Conservation (phyloP, 345 rosid genomes). For the Passiflora organensis region DNA sequence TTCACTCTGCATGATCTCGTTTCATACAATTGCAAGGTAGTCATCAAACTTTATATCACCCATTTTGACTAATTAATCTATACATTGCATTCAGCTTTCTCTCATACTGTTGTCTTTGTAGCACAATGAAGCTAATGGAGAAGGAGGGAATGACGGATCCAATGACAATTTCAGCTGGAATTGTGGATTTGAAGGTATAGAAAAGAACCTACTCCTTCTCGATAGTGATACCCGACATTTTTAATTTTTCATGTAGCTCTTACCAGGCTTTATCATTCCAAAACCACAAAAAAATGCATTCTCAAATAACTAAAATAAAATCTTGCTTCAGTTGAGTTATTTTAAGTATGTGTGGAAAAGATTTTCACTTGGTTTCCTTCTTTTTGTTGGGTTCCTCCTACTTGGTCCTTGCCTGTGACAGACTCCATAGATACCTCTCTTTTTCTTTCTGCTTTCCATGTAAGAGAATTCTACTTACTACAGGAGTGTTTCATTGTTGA, state of each 20-base stretch:
- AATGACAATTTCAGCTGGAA: constrained; percentile 94
- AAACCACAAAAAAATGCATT: too few relatives aligned
- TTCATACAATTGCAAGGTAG: constrained; percentile 79
- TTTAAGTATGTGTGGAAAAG: too few relatives aligned
- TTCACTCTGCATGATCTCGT: constrained; percentile 85
- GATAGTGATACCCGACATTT: neutral
- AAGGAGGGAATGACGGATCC: constrained; percentile 91
- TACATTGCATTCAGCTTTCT: neutral
- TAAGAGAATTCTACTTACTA: neutral
- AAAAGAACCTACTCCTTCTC: constrained; percentile 2
- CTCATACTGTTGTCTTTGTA: constrained; percentile 28
- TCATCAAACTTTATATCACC: constrained; percentile 9
- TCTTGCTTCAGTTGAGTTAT: too few relatives aligned
- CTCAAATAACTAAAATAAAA: too few relatives aligned
- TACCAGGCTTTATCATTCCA: too few relatives aligned
- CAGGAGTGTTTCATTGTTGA: neutral
- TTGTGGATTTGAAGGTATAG: constrained; percentile 94
- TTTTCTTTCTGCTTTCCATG: neutral
- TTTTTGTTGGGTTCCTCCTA: too few relatives aligned
- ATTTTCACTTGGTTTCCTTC: too few relatives aligned
- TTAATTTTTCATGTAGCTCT: neutral
- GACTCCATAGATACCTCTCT: too few relatives aligned
- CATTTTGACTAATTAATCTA: constrained; percentile 4
- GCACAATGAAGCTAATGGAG: constrained; percentile 98
- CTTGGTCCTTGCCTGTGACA: too few relatives aligned